Percentiles rank a stretch among this genome's conserved stretches.
phyloP scores from a whole-genome alignment of 228 moss, liverwort and hornwort species.

The Sphagnum fallax region DNA sequence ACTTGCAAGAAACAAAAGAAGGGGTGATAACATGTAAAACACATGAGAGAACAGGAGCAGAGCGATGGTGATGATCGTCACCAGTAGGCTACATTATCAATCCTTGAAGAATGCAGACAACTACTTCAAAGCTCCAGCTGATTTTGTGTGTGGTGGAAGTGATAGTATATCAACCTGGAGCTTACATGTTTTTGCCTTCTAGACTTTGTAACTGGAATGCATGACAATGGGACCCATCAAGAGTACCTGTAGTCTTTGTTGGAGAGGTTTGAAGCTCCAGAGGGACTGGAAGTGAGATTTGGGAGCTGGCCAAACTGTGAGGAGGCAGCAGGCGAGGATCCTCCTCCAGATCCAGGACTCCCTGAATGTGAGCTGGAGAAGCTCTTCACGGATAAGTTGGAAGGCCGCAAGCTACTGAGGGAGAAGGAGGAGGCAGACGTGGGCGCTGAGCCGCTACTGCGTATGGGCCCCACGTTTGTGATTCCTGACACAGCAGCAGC shows the following conservation, averaged over 20 bases:
- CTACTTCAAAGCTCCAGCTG: not conserved
- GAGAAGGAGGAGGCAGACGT: conserved; percentile 45
- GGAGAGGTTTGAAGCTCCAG: conserved; percentile 66
- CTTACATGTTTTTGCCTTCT: too few relatives aligned
- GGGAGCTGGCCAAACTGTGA: conserved; percentile 86
- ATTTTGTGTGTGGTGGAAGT: too few relatives aligned
- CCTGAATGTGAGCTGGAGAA: conserved; percentile 49
- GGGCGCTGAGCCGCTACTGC: conserved; percentile 15
- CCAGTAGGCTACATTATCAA: not conserved
- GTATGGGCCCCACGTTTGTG: too few relatives aligned
- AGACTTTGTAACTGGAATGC: too few relatives aligned
- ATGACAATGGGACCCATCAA: not conserved
- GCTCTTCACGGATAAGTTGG: conserved; percentile 76
- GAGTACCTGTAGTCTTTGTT: conserved; percentile 86
- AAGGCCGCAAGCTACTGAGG: conserved; percentile 68
- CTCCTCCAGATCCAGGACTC: conserved; percentile 50
- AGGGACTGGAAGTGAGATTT: conserved; percentile 52
- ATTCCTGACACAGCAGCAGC: conserved; percentile 37
- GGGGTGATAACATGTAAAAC: too few relatives aligned
- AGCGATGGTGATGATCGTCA: too few relatives aligned
- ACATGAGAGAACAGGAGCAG: too few relatives aligned
- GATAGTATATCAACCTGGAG: too few relatives aligned
- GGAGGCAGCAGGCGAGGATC: conserved; percentile 74
- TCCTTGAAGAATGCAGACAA: not conserved
- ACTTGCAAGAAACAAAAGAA: too few relatives aligned